phyloP scores from a whole-genome alignment of 768 basidiomycete genomes.

The Podaxis sp. region DNA sequence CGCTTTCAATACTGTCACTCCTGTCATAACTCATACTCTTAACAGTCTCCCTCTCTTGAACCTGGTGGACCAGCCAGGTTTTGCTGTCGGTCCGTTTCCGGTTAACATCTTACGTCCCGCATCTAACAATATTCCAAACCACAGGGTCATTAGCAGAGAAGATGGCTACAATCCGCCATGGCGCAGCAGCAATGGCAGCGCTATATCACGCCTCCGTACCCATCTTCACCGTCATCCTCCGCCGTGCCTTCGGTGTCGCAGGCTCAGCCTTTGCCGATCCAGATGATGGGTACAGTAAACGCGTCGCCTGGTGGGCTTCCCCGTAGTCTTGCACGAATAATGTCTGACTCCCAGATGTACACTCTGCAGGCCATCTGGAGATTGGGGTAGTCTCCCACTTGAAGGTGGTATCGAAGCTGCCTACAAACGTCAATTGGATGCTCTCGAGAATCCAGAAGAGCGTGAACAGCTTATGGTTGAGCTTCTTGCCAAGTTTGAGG shows the following conservation, averaged over 20 bases:
- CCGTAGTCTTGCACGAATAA: not conserved
- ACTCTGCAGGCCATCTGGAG: conserved; percentile 36
- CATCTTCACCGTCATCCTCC: conserved; percentile 38
- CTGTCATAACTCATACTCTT: not conserved
- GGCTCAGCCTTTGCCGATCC: conserved; percentile 38
- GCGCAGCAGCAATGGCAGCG: conserved; percentile 35
- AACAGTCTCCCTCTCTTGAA: conserved; percentile 37
- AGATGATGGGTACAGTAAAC: conserved; percentile 31
- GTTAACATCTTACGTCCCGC: not conserved
- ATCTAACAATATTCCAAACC: not conserved
- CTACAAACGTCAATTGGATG: conserved; percentile 38
- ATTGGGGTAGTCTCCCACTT: conserved; percentile 42
- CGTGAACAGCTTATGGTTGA: conserved; percentile 35
- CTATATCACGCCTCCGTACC: conserved; percentile 37
- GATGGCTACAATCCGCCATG: conserved; percentile 39
- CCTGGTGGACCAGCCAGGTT: conserved; percentile 41
- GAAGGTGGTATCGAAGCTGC: conserved; percentile 44
- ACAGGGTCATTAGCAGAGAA: conserved; percentile 36
- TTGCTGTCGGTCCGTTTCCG: conserved; percentile 33
- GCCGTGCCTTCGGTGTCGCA: conserved; percentile 40
- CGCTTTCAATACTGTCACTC: not conserved
- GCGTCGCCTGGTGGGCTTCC: conserved; percentile 37
- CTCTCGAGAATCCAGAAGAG: conserved; percentile 27
- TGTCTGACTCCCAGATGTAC: not conserved
- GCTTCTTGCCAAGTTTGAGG: conserved; percentile 35